Evolutionary conservation across 371 early-diverging fungal genomes (phyloP), one percentile per base, ranked within the genome.

Genomic region (Rozella allomycis): DNA sequence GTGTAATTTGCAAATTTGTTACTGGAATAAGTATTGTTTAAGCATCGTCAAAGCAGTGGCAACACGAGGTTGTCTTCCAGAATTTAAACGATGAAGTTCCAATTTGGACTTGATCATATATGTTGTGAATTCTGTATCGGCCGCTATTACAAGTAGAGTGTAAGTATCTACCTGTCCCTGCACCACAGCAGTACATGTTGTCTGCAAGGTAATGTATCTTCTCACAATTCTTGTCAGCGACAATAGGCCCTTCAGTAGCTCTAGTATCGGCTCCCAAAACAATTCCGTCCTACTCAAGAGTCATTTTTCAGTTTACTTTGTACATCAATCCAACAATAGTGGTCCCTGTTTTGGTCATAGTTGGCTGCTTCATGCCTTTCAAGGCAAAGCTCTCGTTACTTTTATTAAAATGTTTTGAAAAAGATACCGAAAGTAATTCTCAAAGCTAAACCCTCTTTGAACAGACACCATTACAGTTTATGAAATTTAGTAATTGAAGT

Each of bases 121-220:
- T 17, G 96, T 96, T 0, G 96, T 86, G 46, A 80, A 78, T 46
- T 87, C 83, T 17, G 96, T 96, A 62, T 98, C 99, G 8, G 97
- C 99, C 21, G 98, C 97, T n/a, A n/a, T n/a, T n/a, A n/a, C n/a
- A n/a, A n/a, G n/a, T n/a, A n/a, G n/a, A n/a, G n/a, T n/a, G n/a
- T n/a, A n/a, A n/a, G n/a, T n/a, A n/a, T n/a, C n/a, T n/a, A n/a
- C n/a, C n/a, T 13, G 98, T 97, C 47, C 99, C 98, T 17, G 98
- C 99, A 44, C 99, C 98, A 55, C 94, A 90, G 57, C 97, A 94
- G 60, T 87, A 93, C 68, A 98, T 96, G 60, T 97, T 97, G 44
- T 94, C 94, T 28, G 94, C 79, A 37, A 98, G 66, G 46, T 85
- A 84, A 55, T 97, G 98, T 38, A 98, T 90, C 70, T 98, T 98